Base-by-base conservation (phyloP, 257 asterid genomes). In the Plectranthus barbatus region DNA sequence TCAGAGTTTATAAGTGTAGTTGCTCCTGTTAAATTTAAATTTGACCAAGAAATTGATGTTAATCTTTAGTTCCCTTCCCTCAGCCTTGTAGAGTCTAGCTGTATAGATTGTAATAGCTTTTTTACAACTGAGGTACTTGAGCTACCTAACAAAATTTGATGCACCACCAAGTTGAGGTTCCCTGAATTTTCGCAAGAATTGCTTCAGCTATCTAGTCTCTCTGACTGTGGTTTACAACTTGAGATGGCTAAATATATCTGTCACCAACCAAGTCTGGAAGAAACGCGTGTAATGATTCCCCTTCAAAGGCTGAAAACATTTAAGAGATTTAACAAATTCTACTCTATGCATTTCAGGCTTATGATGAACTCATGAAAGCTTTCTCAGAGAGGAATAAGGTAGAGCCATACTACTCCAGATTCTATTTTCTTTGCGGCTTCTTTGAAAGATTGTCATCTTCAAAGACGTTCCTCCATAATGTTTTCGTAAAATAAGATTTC, bases 381-480 rank as follows among this genome's bases (percentile, higher is more conserved):
- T 89, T 92, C 76, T 76, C 87, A 36, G 99, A 92, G 52, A 84
- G 97, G 69, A 92, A 92, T 86, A 92, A 89, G 96, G 99, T 89
- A 74, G 70, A 59, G 18, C 15, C 49, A 55, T 39, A 52, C 24
- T 56, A 26, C 58, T 13, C 15, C 31, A 31, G 60, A 45, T 53
- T 51, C 52, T 26, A 9, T 64, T 60, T 51, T 26, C 41, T 69
- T 36, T 45, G 17, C 56, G 52, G 44, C 50, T 68, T 72, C 62
- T 54, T 50, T 31, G n/a, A 6, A 45, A 61, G 52, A 12, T 49
- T 56, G 47, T n/a, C 8, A 11, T 49, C 47, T 44, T 44, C 52
- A 57, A 61, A 13, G 33, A 37, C 58, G 24, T 70, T 45, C 19
- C 64, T 46, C 62, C 39, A 48, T 45, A 33, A 50, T 42, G 20